Conservation (phyloP, 768 basidiomycete species). For the Leccinum uliginosum region DNA sequence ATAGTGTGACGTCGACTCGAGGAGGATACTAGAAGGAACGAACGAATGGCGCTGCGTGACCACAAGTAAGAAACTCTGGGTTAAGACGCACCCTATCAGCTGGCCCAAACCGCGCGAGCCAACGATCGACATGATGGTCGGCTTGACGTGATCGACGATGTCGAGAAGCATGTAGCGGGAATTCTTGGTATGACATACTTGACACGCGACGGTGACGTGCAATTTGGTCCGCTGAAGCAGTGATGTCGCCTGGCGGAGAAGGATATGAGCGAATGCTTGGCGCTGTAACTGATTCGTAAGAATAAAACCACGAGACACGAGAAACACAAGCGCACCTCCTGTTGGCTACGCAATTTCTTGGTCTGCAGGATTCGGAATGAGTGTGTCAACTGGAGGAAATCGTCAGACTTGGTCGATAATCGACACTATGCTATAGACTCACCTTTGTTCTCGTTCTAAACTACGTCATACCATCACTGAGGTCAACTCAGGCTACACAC, state of each 20-base stretch:
- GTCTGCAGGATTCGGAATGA: slow-evolving; percentile 67
- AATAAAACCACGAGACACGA: slow-evolving; percentile 3
- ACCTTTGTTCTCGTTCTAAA: slow-evolving; percentile 92
- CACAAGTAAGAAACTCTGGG: background rate
- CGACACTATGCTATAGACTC: slow-evolving; percentile 15
- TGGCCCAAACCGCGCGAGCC: slow-evolving; percentile 86
- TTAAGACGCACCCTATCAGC: slow-evolving; percentile 68
- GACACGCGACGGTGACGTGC: slow-evolving; percentile 83
- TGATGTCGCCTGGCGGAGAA: slow-evolving; percentile 83
- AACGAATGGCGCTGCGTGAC: background rate
- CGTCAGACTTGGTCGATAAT: background rate
- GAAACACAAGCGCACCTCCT: slow-evolving; percentile 58
- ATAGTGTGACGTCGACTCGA: slow-evolving; percentile 95
- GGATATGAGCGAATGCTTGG: slow-evolving; percentile 82
- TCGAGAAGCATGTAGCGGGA: slow-evolving; percentile 87
- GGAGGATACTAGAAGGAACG: slow-evolving; percentile 59
- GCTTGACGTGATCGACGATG: slow-evolving; percentile 81
- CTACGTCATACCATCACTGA: no score
- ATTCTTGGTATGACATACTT: slow-evolving; percentile 98
- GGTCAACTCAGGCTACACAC: no score
- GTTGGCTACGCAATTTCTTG: slow-evolving; percentile 84
- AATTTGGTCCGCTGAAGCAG: slow-evolving; percentile 88
- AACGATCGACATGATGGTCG: slow-evolving; percentile 85
- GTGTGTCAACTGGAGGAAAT: slow-evolving; percentile 54
- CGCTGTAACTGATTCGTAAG: slow-evolving; percentile 45